These are phyloP conservation scores for Suillus alpinus DNA, from an alignment of 768 basidiomycete genomes.

Conservation along the genomic window DNA sequence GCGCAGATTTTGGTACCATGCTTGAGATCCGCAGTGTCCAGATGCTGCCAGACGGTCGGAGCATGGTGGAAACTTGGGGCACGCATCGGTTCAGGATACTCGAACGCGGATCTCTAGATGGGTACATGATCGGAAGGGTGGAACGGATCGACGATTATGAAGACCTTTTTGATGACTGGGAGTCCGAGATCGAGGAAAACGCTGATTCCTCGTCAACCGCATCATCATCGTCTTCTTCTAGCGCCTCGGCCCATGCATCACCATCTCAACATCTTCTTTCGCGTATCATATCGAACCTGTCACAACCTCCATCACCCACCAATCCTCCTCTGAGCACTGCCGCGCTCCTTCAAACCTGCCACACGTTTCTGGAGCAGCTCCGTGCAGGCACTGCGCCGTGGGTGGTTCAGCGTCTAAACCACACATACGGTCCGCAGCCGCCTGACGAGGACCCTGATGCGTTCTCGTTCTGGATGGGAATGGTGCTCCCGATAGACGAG, in stretches of 20 bases:
- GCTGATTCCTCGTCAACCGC: slow-evolving; percentile 15
- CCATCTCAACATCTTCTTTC: slow-evolving; percentile 17
- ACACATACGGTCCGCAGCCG: slow-evolving; percentile 77
- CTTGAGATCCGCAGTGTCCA: slow-evolving; percentile 83
- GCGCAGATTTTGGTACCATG: slow-evolving; percentile 83
- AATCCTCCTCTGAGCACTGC: slow-evolving; percentile 18
- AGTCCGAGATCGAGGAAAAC: slow-evolving; percentile 11
- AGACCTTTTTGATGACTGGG: slow-evolving; percentile 31
- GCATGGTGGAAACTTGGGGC: slow-evolving; percentile 77
- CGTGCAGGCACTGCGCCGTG: slow-evolving; percentile 80
- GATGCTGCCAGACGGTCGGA: slow-evolving; percentile 86
- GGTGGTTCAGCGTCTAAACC: slow-evolving; percentile 85
- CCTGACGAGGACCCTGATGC: slow-evolving; percentile 51
- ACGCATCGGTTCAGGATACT: slow-evolving; percentile 78
- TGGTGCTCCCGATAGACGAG: slow-evolving; percentile 89
- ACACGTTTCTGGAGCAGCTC: slow-evolving; percentile 58
- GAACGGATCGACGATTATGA: slow-evolving; percentile 52
- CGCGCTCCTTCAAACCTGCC: slow-evolving; percentile 50
- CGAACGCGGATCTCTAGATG: slow-evolving; percentile 81
- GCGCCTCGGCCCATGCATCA: neutral
- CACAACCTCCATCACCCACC: slow-evolving; percentile 10
- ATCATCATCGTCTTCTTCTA: slow-evolving; percentile 10
- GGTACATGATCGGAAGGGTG: slow-evolving; percentile 83
- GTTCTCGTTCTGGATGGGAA: slow-evolving; percentile 90
- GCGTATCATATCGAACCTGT: slow-evolving; percentile 12